Percentiles rank a stretch among this genome's conserved stretches.
Evolutionary conservation across 345 rosid species (phyloP).

Genomic region (Cardamine chenopodiifolia): DNA sequence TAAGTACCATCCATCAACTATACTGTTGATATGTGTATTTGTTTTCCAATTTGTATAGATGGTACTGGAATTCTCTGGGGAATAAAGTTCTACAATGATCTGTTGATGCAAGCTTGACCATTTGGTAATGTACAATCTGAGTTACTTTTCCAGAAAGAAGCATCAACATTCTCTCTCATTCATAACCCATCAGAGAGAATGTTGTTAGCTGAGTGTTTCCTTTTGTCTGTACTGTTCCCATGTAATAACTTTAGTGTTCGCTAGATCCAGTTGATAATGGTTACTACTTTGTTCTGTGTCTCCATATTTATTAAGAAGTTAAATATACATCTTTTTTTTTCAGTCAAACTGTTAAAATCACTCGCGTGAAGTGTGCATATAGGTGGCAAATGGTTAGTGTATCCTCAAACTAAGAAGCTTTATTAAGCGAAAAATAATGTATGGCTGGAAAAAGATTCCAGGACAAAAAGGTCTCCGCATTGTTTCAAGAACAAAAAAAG

Average conservation of each 20-base stretch:
- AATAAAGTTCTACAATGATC: conserved; percentile 62
- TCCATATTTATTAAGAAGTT: neutral
- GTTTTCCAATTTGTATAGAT: conserved; percentile 40
- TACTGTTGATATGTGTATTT: neutral
- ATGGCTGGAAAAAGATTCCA: neutral
- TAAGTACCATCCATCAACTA: conserved; percentile 39
- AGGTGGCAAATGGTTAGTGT: neutral
- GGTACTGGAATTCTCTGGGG: conserved; percentile 74
- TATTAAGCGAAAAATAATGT: conserved; percentile 14
- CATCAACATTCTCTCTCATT: no score
- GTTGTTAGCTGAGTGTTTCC: neutral
- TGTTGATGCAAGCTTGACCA: conserved; percentile 65
- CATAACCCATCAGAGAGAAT: no score
- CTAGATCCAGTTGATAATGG: neutral
- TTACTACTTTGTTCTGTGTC: neutral
- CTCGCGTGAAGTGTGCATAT: neutral
- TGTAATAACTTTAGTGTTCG: neutral
- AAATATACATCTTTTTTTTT: neutral
- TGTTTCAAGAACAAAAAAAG: conserved; percentile 28
- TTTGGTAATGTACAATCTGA: conserved; percentile 66
- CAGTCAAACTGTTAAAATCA: neutral
- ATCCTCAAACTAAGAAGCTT: conserved; percentile 6
- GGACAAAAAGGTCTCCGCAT: conserved; percentile 21
- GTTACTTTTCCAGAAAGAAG: conserved; percentile 64
- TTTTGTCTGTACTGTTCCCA: neutral